Base-by-base conservation (phyloP, 306 rosid genomes). In the Vigna reflexopilosa region DNA sequence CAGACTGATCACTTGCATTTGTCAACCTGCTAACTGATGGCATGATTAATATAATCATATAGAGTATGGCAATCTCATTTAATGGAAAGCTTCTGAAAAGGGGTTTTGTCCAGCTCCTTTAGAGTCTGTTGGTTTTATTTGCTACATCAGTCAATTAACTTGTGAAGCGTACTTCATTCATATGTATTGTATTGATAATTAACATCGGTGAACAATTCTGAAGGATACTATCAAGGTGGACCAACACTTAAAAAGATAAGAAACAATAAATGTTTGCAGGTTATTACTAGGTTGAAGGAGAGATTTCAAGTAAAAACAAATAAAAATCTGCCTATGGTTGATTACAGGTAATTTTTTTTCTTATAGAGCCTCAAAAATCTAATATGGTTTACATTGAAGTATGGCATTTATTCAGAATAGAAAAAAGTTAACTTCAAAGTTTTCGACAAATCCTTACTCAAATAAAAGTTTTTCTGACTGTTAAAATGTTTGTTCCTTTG, bases 261-360 rank as follows among this genome's bases (percentile, higher is more conserved):
- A 32, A 82, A 81, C 79, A 52, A 67, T 64, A 44, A 52, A 51
- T 55, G 50, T 69, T 77, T 84, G 82, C 89, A 95, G 98, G 91
- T 95, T 82, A 84, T 90, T 70, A 48, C 91, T 57, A 88, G 76
- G 90, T 77, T 95, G 88, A 88, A 78, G 85, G 89, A 89, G 75
- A 92, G 91, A 81, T 96, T 91, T 69, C 88, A 89, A 74, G 79
- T 95, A 66, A 51, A 84, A 57, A 83, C 73, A 47, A 88, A 88
- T 73, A 87, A 91, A 82, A 71, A 72, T 20, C 87, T 86, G 76
- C 87, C 93, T 69, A 75, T 87, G 87, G 91, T 92, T 79, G 93
- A 89, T 84, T 89, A 87, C 96, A 92, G 96, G 98, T 94, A 81
- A 48, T 62, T 56, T 62, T 72, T 17, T 42, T 6, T 22, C 34